Conservation (phyloP, 768 basidiomycete genomes). For the Podaxis sp. region DNA sequence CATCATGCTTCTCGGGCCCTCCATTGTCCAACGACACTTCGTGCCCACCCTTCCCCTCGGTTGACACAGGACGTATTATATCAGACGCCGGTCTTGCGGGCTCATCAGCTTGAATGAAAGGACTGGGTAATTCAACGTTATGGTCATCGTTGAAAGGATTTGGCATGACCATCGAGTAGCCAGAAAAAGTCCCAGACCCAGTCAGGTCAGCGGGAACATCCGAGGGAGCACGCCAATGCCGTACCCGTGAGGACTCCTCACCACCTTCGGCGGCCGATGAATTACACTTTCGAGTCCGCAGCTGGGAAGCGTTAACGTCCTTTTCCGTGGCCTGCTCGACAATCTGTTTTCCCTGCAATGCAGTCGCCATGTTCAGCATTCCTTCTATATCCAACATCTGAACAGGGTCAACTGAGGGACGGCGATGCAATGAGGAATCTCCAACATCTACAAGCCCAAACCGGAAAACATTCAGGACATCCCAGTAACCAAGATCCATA, state of each 20-base stretch:
- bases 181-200: constrained; percentile 22
- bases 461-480: not conserved
- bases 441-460: not conserved
- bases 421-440: not conserved
- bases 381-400: constrained; percentile 46
- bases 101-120: constrained; percentile 4
- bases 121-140: not conserved
- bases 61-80: not conserved
- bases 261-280: not conserved
- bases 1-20: not conserved
- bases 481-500: not conserved
- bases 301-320: not conserved
- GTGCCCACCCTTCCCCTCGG: not conserved
- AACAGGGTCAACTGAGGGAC: constrained; percentile 17
- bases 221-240: constrained; percentile 24
- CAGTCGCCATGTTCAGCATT: constrained; percentile 49
- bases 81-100: constrained; percentile 3
- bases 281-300: not conserved
- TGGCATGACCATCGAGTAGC: constrained; percentile 18
- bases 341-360: constrained; percentile 26
- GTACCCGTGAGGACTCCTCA: not conserved
- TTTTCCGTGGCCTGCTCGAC: constrained; percentile 16
- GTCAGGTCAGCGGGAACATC: constrained; percentile 26
- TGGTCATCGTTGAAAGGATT: constrained; percentile 15
- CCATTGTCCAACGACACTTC: not conserved